These are phyloP conservation scores for Candida chilensis DNA, from an alignment of 805 yeast genomes.

Conservation along the genomic window DNA sequence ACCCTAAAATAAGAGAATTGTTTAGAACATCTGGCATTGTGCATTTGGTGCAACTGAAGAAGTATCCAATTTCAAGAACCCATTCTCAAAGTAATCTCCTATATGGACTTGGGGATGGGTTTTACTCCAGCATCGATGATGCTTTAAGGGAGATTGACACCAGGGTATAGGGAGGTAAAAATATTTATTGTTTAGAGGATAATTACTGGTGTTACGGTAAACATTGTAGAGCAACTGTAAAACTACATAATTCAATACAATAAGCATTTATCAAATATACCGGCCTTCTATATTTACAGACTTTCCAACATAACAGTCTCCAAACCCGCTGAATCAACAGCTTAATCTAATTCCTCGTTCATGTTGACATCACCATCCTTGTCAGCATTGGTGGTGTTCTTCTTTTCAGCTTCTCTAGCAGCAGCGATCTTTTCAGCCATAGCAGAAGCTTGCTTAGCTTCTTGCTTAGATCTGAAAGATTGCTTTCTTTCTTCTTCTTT, in stretches of 20 bases:
- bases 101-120: slow-evolving; percentile 7
- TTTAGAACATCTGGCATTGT: slow-evolving; percentile 49
- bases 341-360: slow-evolving; percentile 7
- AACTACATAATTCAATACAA: too few species aligned
- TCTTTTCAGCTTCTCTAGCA: slow-evolving; percentile 51
- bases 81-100: too few species aligned
- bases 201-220: too few species aligned
- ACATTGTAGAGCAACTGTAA: too few species aligned
- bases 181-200: too few species aligned
- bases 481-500: slow-evolving; percentile 95
- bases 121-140: slow-evolving; percentile 7
- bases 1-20: slow-evolving; percentile 33
- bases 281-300: too few species aligned
- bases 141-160: slow-evolving; percentile 5
- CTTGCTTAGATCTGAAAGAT: slow-evolving; percentile 77
- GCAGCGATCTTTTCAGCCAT: slow-evolving; percentile 82
- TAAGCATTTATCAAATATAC: too few species aligned
- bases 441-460: slow-evolving; percentile 75
- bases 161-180: too few species aligned
- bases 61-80: too few species aligned
- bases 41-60: slow-evolving; percentile 14
- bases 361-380: slow-evolving; percentile 26
- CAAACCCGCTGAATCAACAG: too few species aligned
- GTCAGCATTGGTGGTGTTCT: slow-evolving; percentile 13
- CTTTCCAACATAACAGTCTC: too few species aligned